A percentile compares a stretch with the other conserved stretches of the same genome.
phyloP scores from a whole-genome alignment of 1,284 basidiomycete genomes.

The Malassezia equina region DNA sequence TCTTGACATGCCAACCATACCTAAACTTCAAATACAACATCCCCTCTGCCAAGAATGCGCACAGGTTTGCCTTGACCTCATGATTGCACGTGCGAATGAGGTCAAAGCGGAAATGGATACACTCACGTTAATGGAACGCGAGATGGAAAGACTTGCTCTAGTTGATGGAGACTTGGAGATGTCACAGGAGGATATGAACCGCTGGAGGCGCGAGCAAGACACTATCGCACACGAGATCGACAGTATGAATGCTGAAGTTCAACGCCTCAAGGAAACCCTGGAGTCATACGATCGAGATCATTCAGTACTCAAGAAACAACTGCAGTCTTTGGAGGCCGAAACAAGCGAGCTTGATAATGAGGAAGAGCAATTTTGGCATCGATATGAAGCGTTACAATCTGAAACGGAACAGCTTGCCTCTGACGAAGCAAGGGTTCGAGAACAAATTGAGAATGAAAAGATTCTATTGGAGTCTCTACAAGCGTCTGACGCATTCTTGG shows the following conservation, averaged over 20 bases:
- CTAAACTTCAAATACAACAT: constrained; percentile 51
- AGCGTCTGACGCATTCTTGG: constrained; percentile 92
- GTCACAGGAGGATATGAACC: background rate
- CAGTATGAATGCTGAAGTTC: constrained; percentile 18
- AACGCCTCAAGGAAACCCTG: constrained; percentile 4
- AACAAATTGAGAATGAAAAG: constrained; percentile 48
- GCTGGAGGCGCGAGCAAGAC: constrained; percentile 11
- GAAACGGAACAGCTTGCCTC: constrained; percentile 61
- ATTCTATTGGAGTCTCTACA: constrained; percentile 70
- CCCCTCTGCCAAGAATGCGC: constrained; percentile 84
- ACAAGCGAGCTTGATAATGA: constrained; percentile 59
- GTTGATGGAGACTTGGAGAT: constrained; percentile 11
- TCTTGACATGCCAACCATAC: constrained; percentile 17
- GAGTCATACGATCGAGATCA: background rate
- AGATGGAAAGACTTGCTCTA: constrained; percentile 24
- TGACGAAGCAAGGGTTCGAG: constrained; percentile 61
- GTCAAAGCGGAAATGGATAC: constrained; percentile 82
- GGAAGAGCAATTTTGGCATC: constrained; percentile 75
- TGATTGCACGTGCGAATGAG: constrained; percentile 51
- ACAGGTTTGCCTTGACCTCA: background rate
- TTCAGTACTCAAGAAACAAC: background rate
- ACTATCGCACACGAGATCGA: constrained; percentile 16
- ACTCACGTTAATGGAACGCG: constrained; percentile 48
- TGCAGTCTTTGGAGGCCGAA: constrained; percentile 11
- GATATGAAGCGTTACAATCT: constrained; percentile 63